phyloP scores from a whole-genome alignment of 768 basidiomycete genomes.

The Mycena filopes region DNA sequence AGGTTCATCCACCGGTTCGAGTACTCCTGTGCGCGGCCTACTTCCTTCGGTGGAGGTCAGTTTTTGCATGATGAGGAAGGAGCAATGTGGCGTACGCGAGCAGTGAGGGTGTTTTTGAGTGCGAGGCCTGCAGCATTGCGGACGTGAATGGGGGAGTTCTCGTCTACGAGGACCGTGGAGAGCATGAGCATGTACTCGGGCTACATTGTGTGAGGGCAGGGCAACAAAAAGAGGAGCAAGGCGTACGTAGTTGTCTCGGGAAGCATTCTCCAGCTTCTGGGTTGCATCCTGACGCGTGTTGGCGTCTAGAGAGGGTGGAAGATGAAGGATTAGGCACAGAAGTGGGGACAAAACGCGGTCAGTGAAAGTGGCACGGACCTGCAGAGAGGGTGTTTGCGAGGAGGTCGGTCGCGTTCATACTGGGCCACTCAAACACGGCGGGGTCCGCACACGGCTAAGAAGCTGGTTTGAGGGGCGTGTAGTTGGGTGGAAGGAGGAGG shows the following conservation, averaged over 20 bases:
- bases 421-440: slow-evolving; percentile 36
- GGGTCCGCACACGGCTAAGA: neutral
- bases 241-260: slow-evolving; percentile 90
- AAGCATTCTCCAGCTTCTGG: slow-evolving; percentile 86
- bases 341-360: slow-evolving; percentile 44
- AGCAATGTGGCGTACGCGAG: slow-evolving; percentile 74
- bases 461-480: slow-evolving; percentile 10
- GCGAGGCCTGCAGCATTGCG: slow-evolving; percentile 97
- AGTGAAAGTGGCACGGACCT: slow-evolving; percentile 63
- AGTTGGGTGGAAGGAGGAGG: neutral
- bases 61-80: slow-evolving; percentile 31
- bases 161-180: slow-evolving; percentile 84
- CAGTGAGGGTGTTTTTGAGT: slow-evolving; percentile 93
- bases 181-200: slow-evolving; percentile 95
- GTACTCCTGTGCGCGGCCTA: slow-evolving; percentile 78
- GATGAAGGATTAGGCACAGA: slow-evolving; percentile 35
- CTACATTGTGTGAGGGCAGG: slow-evolving; percentile 54
- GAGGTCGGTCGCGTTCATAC: slow-evolving; percentile 92
- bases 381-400: slow-evolving; percentile 93
- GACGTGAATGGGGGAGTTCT: slow-evolving; percentile 73
- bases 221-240: slow-evolving; percentile 32
- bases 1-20: slow-evolving; percentile 86
- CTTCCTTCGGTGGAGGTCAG: slow-evolving; percentile 70
- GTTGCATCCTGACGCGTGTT: slow-evolving; percentile 93
- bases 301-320: slow-evolving; percentile 66